Base-by-base conservation (phyloP, 1,284 basidiomycete genomes). In the Trametes polyzona region DNA sequence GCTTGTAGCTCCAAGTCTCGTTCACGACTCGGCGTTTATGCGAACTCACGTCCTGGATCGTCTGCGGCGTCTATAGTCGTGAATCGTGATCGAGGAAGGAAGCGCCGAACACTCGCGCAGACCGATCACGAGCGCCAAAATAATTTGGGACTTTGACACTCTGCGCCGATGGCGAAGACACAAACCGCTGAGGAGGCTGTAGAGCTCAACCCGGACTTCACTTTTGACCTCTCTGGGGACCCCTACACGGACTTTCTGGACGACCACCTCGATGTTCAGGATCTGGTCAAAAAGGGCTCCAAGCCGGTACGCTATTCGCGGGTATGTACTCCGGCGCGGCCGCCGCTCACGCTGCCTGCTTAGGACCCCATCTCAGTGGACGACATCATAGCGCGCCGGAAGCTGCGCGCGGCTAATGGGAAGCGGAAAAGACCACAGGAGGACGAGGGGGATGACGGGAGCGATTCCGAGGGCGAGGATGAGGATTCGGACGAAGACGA, bases 291-390 rank as follows among this genome's bases (percentile, higher is more conserved):
- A 70, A 79, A 76, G 52, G 84, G 86, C 11, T 80, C 80, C 35
- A 87, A 85, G 69, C 83, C 83, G 54, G 91, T 93, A 69, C 65
- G 87, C 71, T 62, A 24, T 47, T 47, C 19, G 33, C 27, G 21
- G 55, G 44, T 46, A 40, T 39, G 51, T 50, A 24, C 29, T 30
- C 27, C 3, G 16, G 16, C 36, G 48, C 23, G 27, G 27, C 57
- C 53, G 39, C 57, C 54, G 53, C 47, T 63, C 61, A 48, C 50
- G 30, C 49, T 40, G n/a, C n/a, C n/a, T 29, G 35, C 17, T 37
- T 57, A 93, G 89, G 79, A 84, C 68, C 87, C 90, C 14, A 84
- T 97, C 46, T 93, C 90, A 41, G 88, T 98, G 10, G 93, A 97
- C 74, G 93, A 97, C 69, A 97, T 96, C 63, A 95, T 96, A 67